Evolutionary conservation across 208 protist genomes (phyloP), one percentile per base, ranked within the genome.

Genomic region (Acanthamoeba sp.): DNA sequence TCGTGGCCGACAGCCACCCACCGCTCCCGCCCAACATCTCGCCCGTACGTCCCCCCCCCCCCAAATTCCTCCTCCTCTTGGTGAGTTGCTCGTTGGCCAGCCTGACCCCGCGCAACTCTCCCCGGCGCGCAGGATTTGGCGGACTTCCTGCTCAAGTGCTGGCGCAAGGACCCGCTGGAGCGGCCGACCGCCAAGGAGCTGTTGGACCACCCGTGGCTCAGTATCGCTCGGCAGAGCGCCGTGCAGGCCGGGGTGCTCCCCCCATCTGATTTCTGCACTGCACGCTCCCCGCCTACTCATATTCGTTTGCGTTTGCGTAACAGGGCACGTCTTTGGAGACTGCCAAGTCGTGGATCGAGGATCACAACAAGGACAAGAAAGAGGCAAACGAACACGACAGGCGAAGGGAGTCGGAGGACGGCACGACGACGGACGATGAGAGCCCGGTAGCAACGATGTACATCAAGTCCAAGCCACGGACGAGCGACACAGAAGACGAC

Each of bases 1-100:
- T 98, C 73, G 98, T 98, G 24, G 96, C 98, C 87, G 97, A 98
- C 84, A 85, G 94, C 48, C 95, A 98, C 62, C 97, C 98, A 38
- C 97, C 98, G 9, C 45, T 98, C 7, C 98, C 98, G 6, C 90
- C 96, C 38, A 92, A 95, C 84, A 95, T 98, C 18, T 97, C 97
- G 40, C 91, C 95, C n/a, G 88, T 80, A 52, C 94, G 24, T 0
- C 2, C 18, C 18, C 32, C 50, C 40, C 4, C 55, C n/a, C n/a
- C n/a, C n/a, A n/a, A n/a, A n/a, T n/a, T n/a, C n/a, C n/a, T n/a
- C n/a, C n/a, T n/a, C n/a, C n/a, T n/a, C n/a, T n/a, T n/a, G n/a
- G n/a, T n/a, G n/a, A n/a, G n/a, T n/a, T n/a, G n/a, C n/a, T n/a
- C n/a, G n/a, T n/a, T n/a, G n/a, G n/a, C n/a, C n/a, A n/a, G n/a